Evolutionary conservation across 331 rosid species (phyloP), one percentile per base, ranked within the genome.

Genomic region (Rosa hybrid): DNA sequence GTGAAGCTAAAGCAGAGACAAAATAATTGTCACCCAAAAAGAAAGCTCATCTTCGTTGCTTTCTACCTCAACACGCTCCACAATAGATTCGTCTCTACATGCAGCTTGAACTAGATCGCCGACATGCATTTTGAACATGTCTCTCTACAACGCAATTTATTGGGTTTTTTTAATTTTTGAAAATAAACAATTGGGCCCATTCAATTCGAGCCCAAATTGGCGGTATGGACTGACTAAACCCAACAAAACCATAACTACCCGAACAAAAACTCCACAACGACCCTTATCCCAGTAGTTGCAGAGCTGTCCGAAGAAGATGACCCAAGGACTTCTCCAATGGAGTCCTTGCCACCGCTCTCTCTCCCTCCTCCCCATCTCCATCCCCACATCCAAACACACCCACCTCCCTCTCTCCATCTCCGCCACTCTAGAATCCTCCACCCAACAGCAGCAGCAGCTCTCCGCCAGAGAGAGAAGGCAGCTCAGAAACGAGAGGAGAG

Each of bases 401-500:
- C 80, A 41, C 38, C 69, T 51, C 88, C 69, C 76, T 12, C 42
- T 77, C 76, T 80, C 91, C n/a, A 70, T 91, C 75, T 87, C 87
- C 48, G 86, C 91, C 64, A 12, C 88, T 49, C 53, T 82, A 9
- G 97, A 90, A 69, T 38, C 90, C 77, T 71, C 81, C 76, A 56
- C 68, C 72, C 74, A 46, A 38, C 81, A 30, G 34, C 34, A 60
- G 23, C 81, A 79, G 17, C 83, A 84, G 38, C 92, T 93, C 20
- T 79, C 90, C 0, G 96, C 91, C 0, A 83, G 89, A 42, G 98
- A 94, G 84, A 84, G 91, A 76, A 84, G 98, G 86, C 87, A 77
- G 6, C 88, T 90, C 59, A 87, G 90, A 77, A 93, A 88, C 84
- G 94, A 90, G 85, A 82, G 92, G 25, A 86, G 99, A 76, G 97